Percentiles rank a stretch among this genome's conserved stretches.
Conservation (phyloP, 1,139 yeast species). For the Williopsis jadinii region DNA sequence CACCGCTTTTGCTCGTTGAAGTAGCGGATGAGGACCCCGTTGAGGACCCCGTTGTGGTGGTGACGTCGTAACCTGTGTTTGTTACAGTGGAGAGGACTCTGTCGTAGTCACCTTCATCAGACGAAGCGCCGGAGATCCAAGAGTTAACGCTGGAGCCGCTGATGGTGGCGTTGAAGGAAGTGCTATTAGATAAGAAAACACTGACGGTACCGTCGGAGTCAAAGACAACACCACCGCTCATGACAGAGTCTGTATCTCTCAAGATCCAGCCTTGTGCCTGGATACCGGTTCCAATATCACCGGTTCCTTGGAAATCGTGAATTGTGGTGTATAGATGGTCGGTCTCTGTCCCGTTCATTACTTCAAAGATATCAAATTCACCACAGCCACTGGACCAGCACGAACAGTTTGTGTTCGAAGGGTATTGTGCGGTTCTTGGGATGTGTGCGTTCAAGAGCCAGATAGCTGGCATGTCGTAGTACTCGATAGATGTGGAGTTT, state of each 20-base stretch:
- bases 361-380: constrained; percentile 75
- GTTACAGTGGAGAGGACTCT: constrained; percentile 19
- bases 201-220: constrained; percentile 52
- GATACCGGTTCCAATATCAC: constrained; percentile 50
- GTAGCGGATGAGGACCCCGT: too few relatives aligned
- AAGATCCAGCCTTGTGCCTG: constrained; percentile 49
- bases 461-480: constrained; percentile 66
- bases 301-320: constrained; percentile 71
- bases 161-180: constrained; percentile 36
- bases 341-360: constrained; percentile 46
- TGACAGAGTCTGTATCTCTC: constrained; percentile 33
- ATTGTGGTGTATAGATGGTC: constrained; percentile 54
- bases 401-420: constrained; percentile 54
- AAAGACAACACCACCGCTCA: constrained; percentile 68
- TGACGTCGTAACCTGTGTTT: constrained; percentile 19
- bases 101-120: constrained; percentile 13
- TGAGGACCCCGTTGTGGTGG: too few relatives aligned
- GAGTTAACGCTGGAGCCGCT: constrained; percentile 21
- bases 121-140: constrained; percentile 17
- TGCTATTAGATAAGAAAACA: constrained; percentile 54
- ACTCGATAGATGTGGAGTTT: constrained; percentile 30
- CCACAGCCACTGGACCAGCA: constrained; percentile 80
- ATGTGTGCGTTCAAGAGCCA: constrained; percentile 74
- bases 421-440: constrained; percentile 75
- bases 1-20: constrained; percentile 6